Percentiles rank a stretch among this genome's conserved stretches.
These are phyloP conservation scores for Candida broadrunensis DNA, from an alignment of 805 yeast genomes.

Conservation along the genomic window DNA sequence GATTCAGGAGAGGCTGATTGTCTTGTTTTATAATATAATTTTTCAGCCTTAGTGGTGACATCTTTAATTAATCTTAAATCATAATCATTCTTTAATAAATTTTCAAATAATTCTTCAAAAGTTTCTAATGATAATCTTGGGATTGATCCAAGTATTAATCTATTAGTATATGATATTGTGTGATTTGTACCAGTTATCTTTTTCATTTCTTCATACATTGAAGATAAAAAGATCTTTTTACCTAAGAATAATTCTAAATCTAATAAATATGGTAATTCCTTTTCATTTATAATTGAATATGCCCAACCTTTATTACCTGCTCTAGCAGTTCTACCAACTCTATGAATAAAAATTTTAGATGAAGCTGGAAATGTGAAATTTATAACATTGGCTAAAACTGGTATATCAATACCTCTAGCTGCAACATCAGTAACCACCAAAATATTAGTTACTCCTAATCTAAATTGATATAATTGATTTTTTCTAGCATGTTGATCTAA, in stretches of 20 bases:
- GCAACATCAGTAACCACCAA: slow-evolving; percentile 97
- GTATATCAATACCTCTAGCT: slow-evolving; percentile 98
- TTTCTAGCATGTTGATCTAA: slow-evolving; percentile 94
- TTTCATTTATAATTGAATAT: slow-evolving; percentile 78
- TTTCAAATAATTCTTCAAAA: slow-evolving; percentile 68
- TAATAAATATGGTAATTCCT: slow-evolving; percentile 83
- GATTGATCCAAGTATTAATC: slow-evolving; percentile 78
- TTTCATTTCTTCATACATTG: slow-evolving; percentile 64
- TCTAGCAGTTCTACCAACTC: slow-evolving; percentile 99
- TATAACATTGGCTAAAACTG: slow-evolving; percentile 90
- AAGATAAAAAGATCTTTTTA: slow-evolving; percentile 67
- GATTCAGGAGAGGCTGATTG: slow-evolving; percentile 84
- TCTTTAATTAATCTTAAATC: slow-evolving; percentile 64
- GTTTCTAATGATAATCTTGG: slow-evolving; percentile 74
- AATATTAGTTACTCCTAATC: slow-evolving; percentile 79
- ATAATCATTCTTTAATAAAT: slow-evolving; percentile 56
- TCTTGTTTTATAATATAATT: slow-evolving; percentile 79
- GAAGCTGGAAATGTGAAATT: slow-evolving; percentile 89
- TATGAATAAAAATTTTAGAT: slow-evolving; percentile 90
- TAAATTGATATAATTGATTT: slow-evolving; percentile 79
- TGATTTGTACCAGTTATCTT: slow-evolving; percentile 48
- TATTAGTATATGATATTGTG: slow-evolving; percentile 64
- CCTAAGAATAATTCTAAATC: slow-evolving; percentile 92
- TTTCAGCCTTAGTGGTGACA: slow-evolving; percentile 86
- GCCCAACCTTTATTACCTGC: slow-evolving; percentile 99